Evolutionary conservation across 1,139 yeast genomes (phyloP).

Genomic region (Pichia inconspicua): DNA sequence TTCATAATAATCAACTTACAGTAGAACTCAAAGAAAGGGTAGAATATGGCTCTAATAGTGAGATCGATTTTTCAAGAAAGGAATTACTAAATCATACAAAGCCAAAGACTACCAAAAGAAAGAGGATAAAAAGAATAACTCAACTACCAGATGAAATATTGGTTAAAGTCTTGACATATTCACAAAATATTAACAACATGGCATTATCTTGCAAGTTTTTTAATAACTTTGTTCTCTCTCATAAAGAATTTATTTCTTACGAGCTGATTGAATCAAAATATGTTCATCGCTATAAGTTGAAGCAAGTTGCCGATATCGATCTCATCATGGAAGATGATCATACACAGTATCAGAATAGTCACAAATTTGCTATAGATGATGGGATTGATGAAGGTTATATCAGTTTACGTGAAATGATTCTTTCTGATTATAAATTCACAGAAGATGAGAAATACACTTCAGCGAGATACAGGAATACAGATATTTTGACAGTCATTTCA

Average conservation of each 20-base stretch:
- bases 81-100: background rate
- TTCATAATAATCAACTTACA: constrained; percentile 2
- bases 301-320: background rate
- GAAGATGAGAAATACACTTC: constrained; percentile 4
- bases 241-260: constrained; percentile 8
- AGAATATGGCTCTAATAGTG: background rate
- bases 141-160: constrained; percentile 16
- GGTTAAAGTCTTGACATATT: constrained; percentile 13
- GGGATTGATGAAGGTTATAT: background rate
- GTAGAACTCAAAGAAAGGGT: constrained; percentile 1
- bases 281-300: constrained; percentile 4
- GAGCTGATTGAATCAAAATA: constrained; percentile 5
- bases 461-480: constrained; percentile 9
- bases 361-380: constrained; percentile 5
- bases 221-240: constrained; percentile 9
- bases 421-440: constrained; percentile 4
- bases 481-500: constrained; percentile 8
- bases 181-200: constrained; percentile 12
- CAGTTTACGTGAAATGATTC: background rate
- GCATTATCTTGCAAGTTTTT: constrained; percentile 7
- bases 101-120: background rate
- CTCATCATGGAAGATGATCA: constrained; percentile 5
- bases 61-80: background rate
- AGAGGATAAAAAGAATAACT: background rate
- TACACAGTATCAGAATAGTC: constrained; percentile 9